phyloP scores from a whole-genome alignment of 768 basidiomycete species.

The Obba rivulosa region DNA sequence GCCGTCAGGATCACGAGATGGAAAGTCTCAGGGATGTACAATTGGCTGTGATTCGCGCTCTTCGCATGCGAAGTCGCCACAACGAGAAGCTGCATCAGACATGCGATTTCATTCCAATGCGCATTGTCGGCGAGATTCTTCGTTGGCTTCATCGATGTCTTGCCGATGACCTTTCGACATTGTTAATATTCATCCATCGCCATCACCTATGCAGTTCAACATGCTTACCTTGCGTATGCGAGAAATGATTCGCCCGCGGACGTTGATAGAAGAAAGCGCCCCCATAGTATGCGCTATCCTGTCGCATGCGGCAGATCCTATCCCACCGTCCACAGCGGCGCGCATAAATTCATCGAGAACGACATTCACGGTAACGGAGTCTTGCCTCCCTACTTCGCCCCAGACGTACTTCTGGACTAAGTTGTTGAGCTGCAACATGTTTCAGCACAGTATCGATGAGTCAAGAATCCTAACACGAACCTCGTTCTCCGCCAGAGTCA shows the following conservation, averaged over 20 bases:
- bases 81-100: constrained; percentile 69
- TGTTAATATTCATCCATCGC: not conserved
- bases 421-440: constrained; percentile 45
- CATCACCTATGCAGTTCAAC: no score
- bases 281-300: constrained; percentile 69
- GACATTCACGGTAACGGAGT: constrained; percentile 60
- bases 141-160: constrained; percentile 60
- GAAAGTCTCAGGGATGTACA: constrained; percentile 79
- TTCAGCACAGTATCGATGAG: not conserved
- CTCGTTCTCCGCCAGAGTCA: constrained; percentile 68
- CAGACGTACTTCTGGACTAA: constrained; percentile 73
- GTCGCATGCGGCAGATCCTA: constrained; percentile 72
- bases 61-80: constrained; percentile 65
- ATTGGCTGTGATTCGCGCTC: constrained; percentile 58
- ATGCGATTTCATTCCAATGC: constrained; percentile 79
- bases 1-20: constrained; percentile 78
- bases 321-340: constrained; percentile 77
- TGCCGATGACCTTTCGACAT: constrained; percentile 55
- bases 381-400: constrained; percentile 68
- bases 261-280: constrained; percentile 67
- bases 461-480: constrained; percentile 32
- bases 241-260: constrained; percentile 73
- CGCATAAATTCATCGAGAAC: constrained; percentile 78
- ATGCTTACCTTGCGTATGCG: constrained; percentile 68
- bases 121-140: constrained; percentile 62